phyloP scores from a whole-genome alignment of 2,329 filamentous ascomycete genomes.

The Monosporascus sp. region DNA sequence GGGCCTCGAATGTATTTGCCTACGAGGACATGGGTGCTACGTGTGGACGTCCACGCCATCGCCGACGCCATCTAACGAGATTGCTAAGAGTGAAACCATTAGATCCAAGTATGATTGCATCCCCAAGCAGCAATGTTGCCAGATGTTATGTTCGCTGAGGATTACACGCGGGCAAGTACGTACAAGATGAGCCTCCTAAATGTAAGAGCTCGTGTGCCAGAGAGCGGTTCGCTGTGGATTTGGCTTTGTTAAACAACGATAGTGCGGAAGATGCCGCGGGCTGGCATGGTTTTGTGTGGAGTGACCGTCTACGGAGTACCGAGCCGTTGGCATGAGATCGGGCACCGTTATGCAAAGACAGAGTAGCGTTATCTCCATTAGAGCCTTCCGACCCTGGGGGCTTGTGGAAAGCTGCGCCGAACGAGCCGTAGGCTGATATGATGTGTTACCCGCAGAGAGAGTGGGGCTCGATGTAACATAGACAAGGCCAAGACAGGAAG shows the following conservation, averaged over 20 bases:
- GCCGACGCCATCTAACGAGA: background rate
- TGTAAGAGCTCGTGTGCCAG: background rate
- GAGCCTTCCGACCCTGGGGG: constrained; percentile 19
- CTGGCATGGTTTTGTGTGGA: background rate
- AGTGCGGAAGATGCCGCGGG: background rate
- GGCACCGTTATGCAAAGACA: background rate
- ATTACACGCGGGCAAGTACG: background rate
- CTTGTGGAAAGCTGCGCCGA: constrained; percentile 39
- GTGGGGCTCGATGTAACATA: constrained; percentile 28
- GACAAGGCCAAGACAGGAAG: constrained; percentile 13
- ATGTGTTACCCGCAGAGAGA: constrained; percentile 28
- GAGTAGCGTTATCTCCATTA: constrained; percentile 3
- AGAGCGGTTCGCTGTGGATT: background rate
- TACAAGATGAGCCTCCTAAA: background rate
- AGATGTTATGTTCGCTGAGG: background rate
- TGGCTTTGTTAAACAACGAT: background rate
- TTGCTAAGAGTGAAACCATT: background rate
- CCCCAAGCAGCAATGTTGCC: background rate
- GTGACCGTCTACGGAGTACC: constrained; percentile 1
- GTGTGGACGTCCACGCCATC: background rate
- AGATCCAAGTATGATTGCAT: background rate
- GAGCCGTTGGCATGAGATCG: constrained; percentile 10
- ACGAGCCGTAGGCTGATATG: constrained; percentile 43
- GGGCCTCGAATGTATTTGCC: background rate
- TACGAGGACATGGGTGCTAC: background rate